Evolutionary conservation across 139 green algal genomes (phyloP).

Genomic region (Pseudopediastrum boryanum): DNA sequence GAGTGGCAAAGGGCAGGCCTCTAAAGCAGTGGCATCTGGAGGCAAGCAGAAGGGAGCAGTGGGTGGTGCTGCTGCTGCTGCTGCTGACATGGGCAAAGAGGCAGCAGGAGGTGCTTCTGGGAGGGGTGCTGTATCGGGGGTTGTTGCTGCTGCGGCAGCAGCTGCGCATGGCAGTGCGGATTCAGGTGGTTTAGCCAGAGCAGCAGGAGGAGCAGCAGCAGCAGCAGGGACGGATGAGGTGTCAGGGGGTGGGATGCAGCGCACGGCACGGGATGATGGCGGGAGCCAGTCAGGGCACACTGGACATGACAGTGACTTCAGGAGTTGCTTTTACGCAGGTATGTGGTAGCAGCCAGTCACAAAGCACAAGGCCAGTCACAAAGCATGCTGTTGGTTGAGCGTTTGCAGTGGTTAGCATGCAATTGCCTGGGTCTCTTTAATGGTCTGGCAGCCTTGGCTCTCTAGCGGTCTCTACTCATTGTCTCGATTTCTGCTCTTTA

Average conservation of each 20-base stretch:
- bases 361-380: not conserved
- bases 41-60: conserved; percentile 18
- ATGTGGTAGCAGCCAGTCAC: not conserved
- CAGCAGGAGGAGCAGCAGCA: conserved; percentile 35
- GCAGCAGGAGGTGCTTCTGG: not conserved
- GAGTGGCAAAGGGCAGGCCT: not conserved
- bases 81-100: too few species aligned
- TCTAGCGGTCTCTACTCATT: too few species aligned
- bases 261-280: not conserved
- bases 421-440: too few species aligned
- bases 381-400: not conserved
- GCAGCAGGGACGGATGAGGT: not conserved
- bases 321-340: not conserved
- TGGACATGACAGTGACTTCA: not conserved
- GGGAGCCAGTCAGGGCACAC: not conserved
- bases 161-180: not conserved
- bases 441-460: too few species aligned
- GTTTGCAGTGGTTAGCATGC: too few species aligned
- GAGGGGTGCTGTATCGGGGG: not conserved
- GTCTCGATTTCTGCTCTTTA: too few species aligned
- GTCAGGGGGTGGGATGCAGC: not conserved
- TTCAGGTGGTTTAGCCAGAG: too few species aligned
- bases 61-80: too few species aligned
- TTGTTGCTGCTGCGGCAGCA: not conserved
- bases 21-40: not conserved